Evolutionary conservation across 805 yeast genomes (phyloP).

Genomic region (Pichia nakasei): DNA sequence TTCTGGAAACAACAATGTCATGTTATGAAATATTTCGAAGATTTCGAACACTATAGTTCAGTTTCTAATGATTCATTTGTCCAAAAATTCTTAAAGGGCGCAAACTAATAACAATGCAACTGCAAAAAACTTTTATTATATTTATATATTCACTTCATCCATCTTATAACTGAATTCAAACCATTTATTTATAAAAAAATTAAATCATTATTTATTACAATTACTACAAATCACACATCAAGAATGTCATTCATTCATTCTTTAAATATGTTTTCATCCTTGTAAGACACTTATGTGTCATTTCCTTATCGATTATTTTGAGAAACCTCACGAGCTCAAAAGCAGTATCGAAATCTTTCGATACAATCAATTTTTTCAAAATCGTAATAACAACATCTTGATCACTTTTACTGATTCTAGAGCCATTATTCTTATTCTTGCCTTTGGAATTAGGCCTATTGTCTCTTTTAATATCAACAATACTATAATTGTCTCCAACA

Average conservation of each 20-base stretch:
- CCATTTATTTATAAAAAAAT: conserved; percentile 1
- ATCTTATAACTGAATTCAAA: conserved; percentile 1
- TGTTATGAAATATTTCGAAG: conserved; percentile 72
- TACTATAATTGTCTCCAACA: neutral
- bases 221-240: no score
- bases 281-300: conserved; percentile 30
- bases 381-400: conserved; percentile 34
- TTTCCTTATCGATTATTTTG: conserved; percentile 35
- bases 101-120: conserved; percentile 22
- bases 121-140: no score
- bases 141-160: conserved; percentile 1
- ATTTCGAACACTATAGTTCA: conserved; percentile 46
- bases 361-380: conserved; percentile 32
- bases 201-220: no score
- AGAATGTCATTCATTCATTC: neutral
- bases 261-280: conserved; percentile 13
- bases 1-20: conserved; percentile 89
- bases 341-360: conserved; percentile 42
- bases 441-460: neutral
- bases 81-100: conserved; percentile 64
- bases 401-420: conserved; percentile 24
- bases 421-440: conserved; percentile 2
- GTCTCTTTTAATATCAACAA: no score
- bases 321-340: conserved; percentile 47
- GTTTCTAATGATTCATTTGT: conserved; percentile 56